A percentile compares a stretch with the other conserved stretches of the same genome.
Evolutionary conservation across 2,329 filamentous ascomycete species (phyloP).

Genomic region (Aspergillus luchuensis): DNA sequence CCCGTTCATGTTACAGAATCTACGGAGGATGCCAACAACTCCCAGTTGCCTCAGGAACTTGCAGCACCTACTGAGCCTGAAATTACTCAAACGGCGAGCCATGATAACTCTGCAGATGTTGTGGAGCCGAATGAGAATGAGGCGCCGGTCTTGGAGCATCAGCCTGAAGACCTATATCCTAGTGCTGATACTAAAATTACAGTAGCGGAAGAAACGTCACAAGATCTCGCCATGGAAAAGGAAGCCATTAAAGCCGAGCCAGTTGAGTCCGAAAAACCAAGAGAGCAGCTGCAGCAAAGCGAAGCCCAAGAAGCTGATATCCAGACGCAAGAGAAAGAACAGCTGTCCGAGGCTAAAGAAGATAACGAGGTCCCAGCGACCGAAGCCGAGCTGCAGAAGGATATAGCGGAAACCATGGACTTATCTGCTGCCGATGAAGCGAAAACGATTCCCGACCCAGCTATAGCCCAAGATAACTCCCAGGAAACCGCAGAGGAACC

Average conservation of each 20-base stretch:
- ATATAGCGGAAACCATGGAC: not conserved
- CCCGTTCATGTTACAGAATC: not conserved
- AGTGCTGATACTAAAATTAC: not conserved
- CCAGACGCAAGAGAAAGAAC: not conserved
- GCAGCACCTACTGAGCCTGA: conserved; percentile 3
- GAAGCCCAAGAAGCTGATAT: not conserved
- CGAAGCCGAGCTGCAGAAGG: not conserved
- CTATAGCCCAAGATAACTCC: not conserved
- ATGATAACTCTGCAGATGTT: not conserved
- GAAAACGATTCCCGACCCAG: not conserved
- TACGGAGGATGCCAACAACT: conserved; percentile 4
- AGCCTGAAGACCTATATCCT: not conserved
- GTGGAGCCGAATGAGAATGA: not conserved
- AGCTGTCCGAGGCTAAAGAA: not conserved
- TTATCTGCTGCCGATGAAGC: not conserved
- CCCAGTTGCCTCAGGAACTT: not conserved
- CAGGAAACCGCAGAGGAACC: not conserved
- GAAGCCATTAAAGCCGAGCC: not conserved
- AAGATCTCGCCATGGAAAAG: not conserved
- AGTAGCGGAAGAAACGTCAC: not conserved
- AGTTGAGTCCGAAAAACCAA: not conserved
- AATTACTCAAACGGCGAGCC: not conserved
- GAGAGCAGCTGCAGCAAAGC: not conserved
- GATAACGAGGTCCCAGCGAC: not conserved
- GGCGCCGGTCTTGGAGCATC: not conserved